Base-by-base conservation (phyloP, 2,329 filamentous ascomycete genomes). In the Penicillium crustosum region DNA sequence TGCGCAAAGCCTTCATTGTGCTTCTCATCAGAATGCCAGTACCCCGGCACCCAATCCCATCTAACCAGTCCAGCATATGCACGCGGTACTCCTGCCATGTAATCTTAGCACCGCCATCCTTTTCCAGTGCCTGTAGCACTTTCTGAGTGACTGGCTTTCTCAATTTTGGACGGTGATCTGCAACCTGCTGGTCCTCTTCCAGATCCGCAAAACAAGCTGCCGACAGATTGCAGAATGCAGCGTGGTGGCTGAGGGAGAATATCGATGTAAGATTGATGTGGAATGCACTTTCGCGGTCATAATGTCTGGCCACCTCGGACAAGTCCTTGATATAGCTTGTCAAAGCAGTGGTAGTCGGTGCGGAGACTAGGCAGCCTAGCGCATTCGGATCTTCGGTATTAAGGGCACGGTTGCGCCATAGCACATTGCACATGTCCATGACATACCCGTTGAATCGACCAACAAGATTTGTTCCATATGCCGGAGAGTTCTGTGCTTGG, bases 391-490 rank as follows among this genome's bases (percentile, higher is more conserved):
- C 89, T 2, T 79, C 78, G 13, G 77, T 77, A 57, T 85, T 85
- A 58, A 95, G 88, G 1, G 88, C 91, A 13, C 87, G 84, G 23
- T 85, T 84, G 9, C 90, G 84, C 91, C 91, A 95, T 47, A 94
- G 73, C 50, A 89, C 86, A 70, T 95, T 95, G 78, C 90, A 93
- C 33, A 92, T 83, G 70, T 96, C 91, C 86, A 94, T 93, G 33
- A 95, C 82, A 70, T 89, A 92, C 23, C 88, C 88, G 71, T 96
- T 96, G 77, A 94, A 93, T 25, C 82, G 77, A 62, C 86, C 84
- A 41, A 91, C 83, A 55, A 88, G 84, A 33, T 79, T 75, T 42
- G 83, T 79, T 29, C 85, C 80, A 60, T 87, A 88, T 60, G 74
- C 66, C 47, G 63, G 56, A 39, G 50, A 70, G 48, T 63, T 73